Percentiles rank a stretch among this genome's conserved stretches.
These are phyloP conservation scores for Dovyalis caffra DNA, from an alignment of 345 rosid species.

Conservation along the genomic window DNA sequence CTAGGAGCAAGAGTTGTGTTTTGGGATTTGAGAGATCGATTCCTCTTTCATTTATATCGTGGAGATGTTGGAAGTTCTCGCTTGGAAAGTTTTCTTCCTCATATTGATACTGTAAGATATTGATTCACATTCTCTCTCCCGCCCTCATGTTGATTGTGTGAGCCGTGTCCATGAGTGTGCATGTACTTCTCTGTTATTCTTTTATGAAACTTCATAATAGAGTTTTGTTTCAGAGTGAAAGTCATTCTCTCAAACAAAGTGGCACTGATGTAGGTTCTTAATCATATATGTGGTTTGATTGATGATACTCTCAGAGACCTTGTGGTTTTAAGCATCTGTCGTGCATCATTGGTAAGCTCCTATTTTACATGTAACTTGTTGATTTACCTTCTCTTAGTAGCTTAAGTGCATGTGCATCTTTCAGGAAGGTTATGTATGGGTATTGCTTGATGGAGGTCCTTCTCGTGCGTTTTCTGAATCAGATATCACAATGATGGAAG, in stretches of 20 bases:
- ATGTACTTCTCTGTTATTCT: background rate
- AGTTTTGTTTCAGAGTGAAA: background rate
- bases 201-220: background rate
- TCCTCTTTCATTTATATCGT: slow-evolving; percentile 65
- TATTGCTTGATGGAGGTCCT: slow-evolving; percentile 93
- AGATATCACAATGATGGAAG: slow-evolving; percentile 76
- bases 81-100: slow-evolving; percentile 70
- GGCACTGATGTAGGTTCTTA: slow-evolving; percentile 60
- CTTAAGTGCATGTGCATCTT: slow-evolving; percentile 13
- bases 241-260: slow-evolving; percentile 16
- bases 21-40: slow-evolving; percentile 85
- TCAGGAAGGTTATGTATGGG: slow-evolving; percentile 78
- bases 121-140: background rate
- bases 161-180: background rate
- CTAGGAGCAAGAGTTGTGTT: slow-evolving; percentile 77
- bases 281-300: slow-evolving; percentile 68
- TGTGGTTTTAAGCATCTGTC: slow-evolving; percentile 76
- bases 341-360: slow-evolving; percentile 60
- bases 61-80: slow-evolving; percentile 73
- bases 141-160: background rate
- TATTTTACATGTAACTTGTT: background rate
- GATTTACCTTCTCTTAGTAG: background rate
- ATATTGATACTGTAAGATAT: slow-evolving; percentile 69
- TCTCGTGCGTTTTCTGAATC: slow-evolving; percentile 83
- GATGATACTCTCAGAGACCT: slow-evolving; percentile 73